These are phyloP conservation scores for Eutypella sp. DNA, from an alignment of 2,329 filamentous ascomycete genomes.

Conservation along the genomic window DNA sequence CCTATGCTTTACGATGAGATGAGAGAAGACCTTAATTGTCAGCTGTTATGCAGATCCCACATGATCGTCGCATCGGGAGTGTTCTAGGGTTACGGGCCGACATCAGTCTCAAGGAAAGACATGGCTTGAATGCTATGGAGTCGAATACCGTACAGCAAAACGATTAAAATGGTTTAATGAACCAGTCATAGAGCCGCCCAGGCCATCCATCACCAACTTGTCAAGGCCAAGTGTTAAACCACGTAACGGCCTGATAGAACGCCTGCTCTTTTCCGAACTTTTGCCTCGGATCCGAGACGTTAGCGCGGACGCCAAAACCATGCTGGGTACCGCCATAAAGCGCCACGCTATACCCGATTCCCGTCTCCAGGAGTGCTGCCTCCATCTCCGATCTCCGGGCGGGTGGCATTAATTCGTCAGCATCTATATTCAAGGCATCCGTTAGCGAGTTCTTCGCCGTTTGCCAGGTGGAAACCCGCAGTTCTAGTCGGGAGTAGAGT, in stretches of 20 bases:
- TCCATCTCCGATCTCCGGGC: constrained; percentile 54
- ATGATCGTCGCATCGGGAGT: too few species aligned
- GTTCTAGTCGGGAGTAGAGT: not conserved
- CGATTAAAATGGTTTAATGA: too few species aligned
- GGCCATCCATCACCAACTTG: not conserved
- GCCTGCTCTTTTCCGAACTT: constrained; percentile 75
- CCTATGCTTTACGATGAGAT: too few species aligned
- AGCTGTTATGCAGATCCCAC: too few species aligned
- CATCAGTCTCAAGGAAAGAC: too few species aligned
- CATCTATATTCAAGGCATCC: constrained; percentile 35
- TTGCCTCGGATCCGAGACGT: constrained; percentile 44
- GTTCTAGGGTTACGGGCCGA: too few species aligned
- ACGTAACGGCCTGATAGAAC: constrained; percentile 69
- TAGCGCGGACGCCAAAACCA: constrained; percentile 68
- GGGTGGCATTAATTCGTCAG: constrained; percentile 53
- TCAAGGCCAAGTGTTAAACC: constrained; percentile 58
- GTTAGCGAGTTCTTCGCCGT: constrained; percentile 1
- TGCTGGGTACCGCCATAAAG: constrained; percentile 66
- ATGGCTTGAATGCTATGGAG: too few species aligned
- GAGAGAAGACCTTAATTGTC: too few species aligned
- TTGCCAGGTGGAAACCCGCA: not conserved
- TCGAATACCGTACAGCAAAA: too few species aligned
- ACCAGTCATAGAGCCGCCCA: not conserved
- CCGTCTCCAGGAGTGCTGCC: constrained; percentile 49
- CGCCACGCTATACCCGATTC: constrained; percentile 60